phyloP scores from a whole-genome alignment of 129 eudicot species.

The Apium graveolens region DNA sequence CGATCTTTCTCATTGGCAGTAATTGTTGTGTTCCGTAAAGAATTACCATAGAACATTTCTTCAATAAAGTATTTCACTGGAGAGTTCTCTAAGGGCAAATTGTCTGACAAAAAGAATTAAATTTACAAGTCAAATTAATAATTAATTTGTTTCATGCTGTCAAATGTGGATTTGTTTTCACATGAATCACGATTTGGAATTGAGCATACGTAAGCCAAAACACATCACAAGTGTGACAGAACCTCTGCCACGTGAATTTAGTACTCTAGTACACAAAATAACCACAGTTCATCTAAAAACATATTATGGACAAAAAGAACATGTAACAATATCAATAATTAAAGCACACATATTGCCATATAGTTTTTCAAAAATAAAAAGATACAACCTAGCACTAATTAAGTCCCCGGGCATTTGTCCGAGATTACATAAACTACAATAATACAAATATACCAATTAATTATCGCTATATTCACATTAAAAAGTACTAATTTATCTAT shows the following conservation, averaged over 20 bases:
- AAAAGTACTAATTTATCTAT: not conserved
- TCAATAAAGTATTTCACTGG: slow-evolving; percentile 75
- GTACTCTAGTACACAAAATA: not conserved
- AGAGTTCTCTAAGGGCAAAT: slow-evolving; percentile 49
- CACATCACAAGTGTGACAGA: not conserved
- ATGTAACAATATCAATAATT: too few relatives aligned
- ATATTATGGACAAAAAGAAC: too few relatives aligned
- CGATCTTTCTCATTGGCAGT: slow-evolving; percentile 84
- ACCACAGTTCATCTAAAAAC: too few relatives aligned
- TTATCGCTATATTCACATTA: not conserved
- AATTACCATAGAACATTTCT: slow-evolving; percentile 79
- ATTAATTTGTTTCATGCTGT: not conserved
- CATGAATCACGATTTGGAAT: not conserved
- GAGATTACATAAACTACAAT: not conserved
- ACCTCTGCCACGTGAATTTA: not conserved
- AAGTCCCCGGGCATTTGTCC: not conserved
- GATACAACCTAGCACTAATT: not conserved
- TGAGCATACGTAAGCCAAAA: not conserved
- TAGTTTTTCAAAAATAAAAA: not conserved
- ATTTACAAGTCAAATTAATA: slow-evolving; percentile 3
- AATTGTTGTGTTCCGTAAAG: slow-evolving; percentile 74
- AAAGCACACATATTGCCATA: not conserved
- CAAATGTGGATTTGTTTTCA: not conserved
- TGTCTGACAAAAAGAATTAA: slow-evolving; percentile 36
- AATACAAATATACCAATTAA: not conserved